These are phyloP conservation scores for Neophaeococcomyces mojaviensis DNA, from an alignment of 2,329 filamentous ascomycete species.

Conservation along the genomic window DNA sequence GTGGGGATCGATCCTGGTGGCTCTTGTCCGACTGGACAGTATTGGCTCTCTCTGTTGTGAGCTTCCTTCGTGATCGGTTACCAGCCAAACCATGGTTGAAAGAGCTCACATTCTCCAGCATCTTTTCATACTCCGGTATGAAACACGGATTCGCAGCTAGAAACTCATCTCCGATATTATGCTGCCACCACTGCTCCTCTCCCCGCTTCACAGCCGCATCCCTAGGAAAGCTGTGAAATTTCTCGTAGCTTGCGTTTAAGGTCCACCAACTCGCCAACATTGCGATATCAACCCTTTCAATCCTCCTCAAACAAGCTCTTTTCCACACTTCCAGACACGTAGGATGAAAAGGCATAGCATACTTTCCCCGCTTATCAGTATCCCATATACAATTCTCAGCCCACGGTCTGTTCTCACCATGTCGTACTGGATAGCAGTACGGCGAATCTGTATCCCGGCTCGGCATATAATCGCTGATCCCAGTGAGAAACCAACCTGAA, in stretches of 20 bases:
- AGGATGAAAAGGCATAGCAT: constrained; percentile 12
- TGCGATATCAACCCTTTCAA: background rate
- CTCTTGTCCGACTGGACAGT: background rate
- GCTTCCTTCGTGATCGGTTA: background rate
- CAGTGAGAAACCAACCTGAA: constrained; percentile 7
- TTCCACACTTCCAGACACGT: constrained; percentile 12
- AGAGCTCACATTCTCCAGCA: background rate
- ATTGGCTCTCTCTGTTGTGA: background rate
- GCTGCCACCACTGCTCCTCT: constrained; percentile 5
- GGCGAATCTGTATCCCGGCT: background rate
- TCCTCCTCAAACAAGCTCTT: background rate
- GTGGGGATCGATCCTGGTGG: no score
- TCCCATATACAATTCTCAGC: background rate
- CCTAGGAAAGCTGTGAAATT: background rate
- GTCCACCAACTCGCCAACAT: background rate
- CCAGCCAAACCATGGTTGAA: no score
- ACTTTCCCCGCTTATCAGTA: background rate
- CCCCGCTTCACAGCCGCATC: constrained; percentile 3
- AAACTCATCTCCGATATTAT: constrained; percentile 11
- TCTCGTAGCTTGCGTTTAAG: background rate
- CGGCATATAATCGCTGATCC: constrained; percentile 8
- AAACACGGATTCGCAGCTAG: constrained; percentile 5
- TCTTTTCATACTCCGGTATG: background rate
- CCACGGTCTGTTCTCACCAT: background rate
- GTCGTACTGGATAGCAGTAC: background rate